Base-by-base conservation (phyloP, 208 protist species). In the Leishmania gerbilli region DNA sequence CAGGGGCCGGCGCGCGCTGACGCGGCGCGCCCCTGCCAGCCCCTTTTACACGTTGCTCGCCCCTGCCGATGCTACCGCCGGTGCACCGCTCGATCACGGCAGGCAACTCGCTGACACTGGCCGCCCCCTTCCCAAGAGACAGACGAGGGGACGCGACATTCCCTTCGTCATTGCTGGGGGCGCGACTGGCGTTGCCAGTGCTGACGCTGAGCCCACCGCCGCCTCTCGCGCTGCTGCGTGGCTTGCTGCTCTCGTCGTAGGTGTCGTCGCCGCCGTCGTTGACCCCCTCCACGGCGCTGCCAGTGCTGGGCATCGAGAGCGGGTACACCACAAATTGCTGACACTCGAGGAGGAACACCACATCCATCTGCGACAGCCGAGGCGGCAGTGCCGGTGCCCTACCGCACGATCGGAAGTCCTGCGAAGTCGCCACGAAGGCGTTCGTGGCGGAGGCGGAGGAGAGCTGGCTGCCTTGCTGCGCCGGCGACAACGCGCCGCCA, bases 241-340 rank as follows among this genome's bases (percentile, higher is more conserved):
- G 34, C 56, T 37, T 60, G 45, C 8, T 34, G 49, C 24, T 37
- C 19, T 79, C 82, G 31, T 71, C 69, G 64, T 78, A 64, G 40
- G 27, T 37, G 60, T 45, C 31, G 31, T 79, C 76, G 6, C 11
- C 64, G 40, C 65, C 56, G 21, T 55, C 37, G 62, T 42, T n/a
- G 60, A n/a, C 0, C 24, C 19, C 17, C 19, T 19, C 69, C 40
- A 21, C 60, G 71, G 21, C 34, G 74, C 78, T 17, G 55, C 53
- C 27, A 51, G 55, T 40, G 60, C 55, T 77, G 7, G 89, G 89
- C 24, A 92, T 49, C 11, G 79, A 76, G 13, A 92, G 82, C 17
- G 89, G 89, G 53, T 85, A 92, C 4, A 88, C 83, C 1, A 90
- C 80, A 58, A 92, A 92, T 53, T 88, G 86, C 60, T 87, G 83